Evolutionary conservation across 495 filamentous ascomycete species (phyloP).

Genomic region (Hyaloscypha hepaticicola): DNA sequence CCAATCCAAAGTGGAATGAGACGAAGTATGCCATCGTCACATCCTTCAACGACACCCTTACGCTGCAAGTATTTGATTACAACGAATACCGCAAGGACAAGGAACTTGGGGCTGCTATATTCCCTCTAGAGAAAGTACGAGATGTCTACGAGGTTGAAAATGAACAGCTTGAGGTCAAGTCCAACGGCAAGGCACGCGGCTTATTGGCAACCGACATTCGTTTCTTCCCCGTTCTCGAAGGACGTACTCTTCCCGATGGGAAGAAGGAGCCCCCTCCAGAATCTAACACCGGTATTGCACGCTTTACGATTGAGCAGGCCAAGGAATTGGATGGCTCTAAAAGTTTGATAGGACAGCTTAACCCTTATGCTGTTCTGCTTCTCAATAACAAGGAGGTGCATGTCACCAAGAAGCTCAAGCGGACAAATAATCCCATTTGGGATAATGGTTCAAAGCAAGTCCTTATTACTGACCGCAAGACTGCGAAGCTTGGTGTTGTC

Average conservation of each 20-base stretch:
- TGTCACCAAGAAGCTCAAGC: slow-evolving; percentile 83
- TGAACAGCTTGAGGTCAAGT: slow-evolving; percentile 75
- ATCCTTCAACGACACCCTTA: slow-evolving; percentile 81
- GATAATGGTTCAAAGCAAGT: slow-evolving; percentile 87
- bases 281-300: slow-evolving; percentile 86
- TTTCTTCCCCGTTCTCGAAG: slow-evolving; percentile 91
- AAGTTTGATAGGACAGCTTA: slow-evolving; percentile 84
- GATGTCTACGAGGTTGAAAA: slow-evolving; percentile 77
- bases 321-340: slow-evolving; percentile 92
- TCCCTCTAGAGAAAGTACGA: slow-evolving; percentile 78
- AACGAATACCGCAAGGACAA: slow-evolving; percentile 97
- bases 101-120: slow-evolving; percentile 83
- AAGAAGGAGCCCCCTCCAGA: slow-evolving; percentile 78
- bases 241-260: slow-evolving; percentile 68
- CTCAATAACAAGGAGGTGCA: slow-evolving; percentile 90
- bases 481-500: slow-evolving; percentile 80
- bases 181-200: slow-evolving; percentile 82
- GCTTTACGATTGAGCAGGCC: slow-evolving; percentile 90
- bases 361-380: slow-evolving; percentile 82
- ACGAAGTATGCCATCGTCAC: slow-evolving; percentile 93
- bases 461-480: slow-evolving; percentile 88
- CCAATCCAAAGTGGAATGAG: slow-evolving; percentile 92
- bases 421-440: slow-evolving; percentile 95
- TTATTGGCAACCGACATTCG: slow-evolving; percentile 77
- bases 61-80: slow-evolving; percentile 82